A percentile compares a stretch with the other conserved stretches of the same genome.
phyloP scores from a whole-genome alignment of 495 filamentous ascomycete genomes.

The Paragyromitra xinjiangensis region DNA sequence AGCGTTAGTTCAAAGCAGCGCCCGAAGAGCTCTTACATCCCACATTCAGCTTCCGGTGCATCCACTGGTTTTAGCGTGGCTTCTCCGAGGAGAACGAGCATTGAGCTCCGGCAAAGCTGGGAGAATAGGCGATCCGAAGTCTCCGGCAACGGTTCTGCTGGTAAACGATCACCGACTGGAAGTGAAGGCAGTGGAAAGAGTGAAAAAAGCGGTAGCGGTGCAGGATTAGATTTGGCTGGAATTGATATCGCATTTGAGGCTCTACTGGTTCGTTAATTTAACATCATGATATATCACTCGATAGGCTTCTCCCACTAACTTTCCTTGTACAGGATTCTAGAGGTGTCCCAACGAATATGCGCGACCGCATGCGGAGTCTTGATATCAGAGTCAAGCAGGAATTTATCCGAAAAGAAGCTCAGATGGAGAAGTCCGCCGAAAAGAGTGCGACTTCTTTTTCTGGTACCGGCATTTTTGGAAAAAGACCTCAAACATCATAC shows the following conservation, averaged over 20 bases:
- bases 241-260: slow-evolving; percentile 58
- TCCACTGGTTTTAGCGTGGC: slow-evolving; percentile 43
- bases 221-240: slow-evolving; percentile 53
- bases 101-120: slow-evolving; percentile 39
- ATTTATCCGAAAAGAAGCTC: slow-evolving; percentile 82
- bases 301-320: slow-evolving; percentile 29
- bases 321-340: slow-evolving; percentile 52
- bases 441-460: slow-evolving; percentile 40
- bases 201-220: slow-evolving; percentile 17
- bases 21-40: slow-evolving; percentile 55
- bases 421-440: slow-evolving; percentile 64
- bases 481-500: slow-evolving; percentile 78
- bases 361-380: slow-evolving; percentile 90
- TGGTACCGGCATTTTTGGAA: slow-evolving; percentile 62
- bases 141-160: slow-evolving; percentile 15
- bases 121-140: slow-evolving; percentile 40
- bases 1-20: slow-evolving; percentile 49
- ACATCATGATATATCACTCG: slow-evolving; percentile 42
- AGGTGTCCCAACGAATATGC: slow-evolving; percentile 81
- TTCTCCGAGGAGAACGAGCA: slow-evolving; percentile 51
- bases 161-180: slow-evolving; percentile 42
- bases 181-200: slow-evolving; percentile 42
- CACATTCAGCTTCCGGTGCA: slow-evolving; percentile 37
- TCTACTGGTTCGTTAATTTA: slow-evolving; percentile 49
- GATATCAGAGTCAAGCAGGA: slow-evolving; percentile 91